These are phyloP conservation scores for Fusarium luffae DNA, from an alignment of 2,329 filamentous ascomycete species.

Conservation along the genomic window DNA sequence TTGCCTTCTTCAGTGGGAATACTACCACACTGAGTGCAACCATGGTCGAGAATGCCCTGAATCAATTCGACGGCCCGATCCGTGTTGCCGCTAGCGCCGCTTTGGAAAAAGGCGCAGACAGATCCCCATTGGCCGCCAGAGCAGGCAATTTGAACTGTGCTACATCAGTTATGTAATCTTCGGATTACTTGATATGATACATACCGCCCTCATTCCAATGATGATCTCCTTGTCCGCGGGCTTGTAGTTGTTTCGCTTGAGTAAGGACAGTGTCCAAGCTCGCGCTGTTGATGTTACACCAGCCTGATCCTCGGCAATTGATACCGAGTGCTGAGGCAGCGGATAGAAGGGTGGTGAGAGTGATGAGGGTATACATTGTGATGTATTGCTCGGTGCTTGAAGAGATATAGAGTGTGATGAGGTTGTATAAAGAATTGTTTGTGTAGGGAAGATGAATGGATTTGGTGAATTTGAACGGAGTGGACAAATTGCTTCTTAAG, in stretches of 20 bases:
- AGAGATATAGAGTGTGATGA: neutral
- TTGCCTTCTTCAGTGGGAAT: constrained; percentile 5
- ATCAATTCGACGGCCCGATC: neutral
- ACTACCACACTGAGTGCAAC: constrained; percentile 6
- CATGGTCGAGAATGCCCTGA: neutral
- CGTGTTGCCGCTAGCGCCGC: neutral
- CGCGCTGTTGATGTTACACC: neutral
- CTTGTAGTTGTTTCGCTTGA: neutral
- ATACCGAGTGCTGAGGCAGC: neutral
- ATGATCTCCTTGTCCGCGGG: neutral
- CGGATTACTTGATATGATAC: neutral
- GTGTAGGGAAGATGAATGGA: too few species aligned
- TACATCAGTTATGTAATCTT: fast-evolving
- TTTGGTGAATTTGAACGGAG: too few species aligned
- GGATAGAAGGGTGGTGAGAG: neutral
- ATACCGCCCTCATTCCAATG: neutral
- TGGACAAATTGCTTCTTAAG: neutral
- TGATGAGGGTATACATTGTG: neutral
- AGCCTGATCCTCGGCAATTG: neutral
- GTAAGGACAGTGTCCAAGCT: neutral
- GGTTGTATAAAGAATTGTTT: neutral
- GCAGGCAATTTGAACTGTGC: neutral
- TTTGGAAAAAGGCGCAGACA: neutral
- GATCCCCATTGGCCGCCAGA: neutral
- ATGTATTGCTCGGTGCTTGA: neutral